Evolutionary conservation across 2,329 filamentous ascomycete genomes (phyloP).

Genomic region (Thermomyces lanuginosus): DNA sequence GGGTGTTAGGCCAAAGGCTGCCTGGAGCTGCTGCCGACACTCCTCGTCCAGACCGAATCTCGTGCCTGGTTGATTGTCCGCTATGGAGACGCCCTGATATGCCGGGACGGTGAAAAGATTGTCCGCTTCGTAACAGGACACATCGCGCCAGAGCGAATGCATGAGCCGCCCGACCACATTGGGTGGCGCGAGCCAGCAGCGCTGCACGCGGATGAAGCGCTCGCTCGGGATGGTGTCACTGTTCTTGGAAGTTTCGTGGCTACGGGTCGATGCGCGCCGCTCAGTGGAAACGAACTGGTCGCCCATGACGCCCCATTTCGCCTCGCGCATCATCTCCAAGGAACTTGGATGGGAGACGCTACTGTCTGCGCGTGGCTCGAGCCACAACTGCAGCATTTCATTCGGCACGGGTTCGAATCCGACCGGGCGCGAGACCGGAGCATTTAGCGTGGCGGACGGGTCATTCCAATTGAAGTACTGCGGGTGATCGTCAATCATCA

Average conservation of each 20-base stretch:
- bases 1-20: slow-evolving; percentile 17
- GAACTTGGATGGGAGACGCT: slow-evolving; percentile 14
- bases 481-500: slow-evolving; percentile 16
- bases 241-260: slow-evolving; percentile 11
- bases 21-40: slow-evolving; percentile 24
- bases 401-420: slow-evolving; percentile 15
- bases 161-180: slow-evolving; percentile 25
- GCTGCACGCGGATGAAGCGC: slow-evolving; percentile 26
- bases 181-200: slow-evolving; percentile 26
- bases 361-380: slow-evolving; percentile 18
- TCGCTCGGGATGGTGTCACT: slow-evolving; percentile 22
- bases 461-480: slow-evolving; percentile 18
- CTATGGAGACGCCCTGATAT: slow-evolving; percentile 10
- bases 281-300: slow-evolving; percentile 12
- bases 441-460: slow-evolving; percentile 6
- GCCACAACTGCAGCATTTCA: slow-evolving; percentile 22
- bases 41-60: slow-evolving; percentile 26
- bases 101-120: slow-evolving; percentile 23
- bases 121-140: slow-evolving; percentile 20
- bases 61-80: slow-evolving; percentile 15
- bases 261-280: slow-evolving; percentile 8
- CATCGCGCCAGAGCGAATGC: slow-evolving; percentile 26
- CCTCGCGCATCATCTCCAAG: slow-evolving; percentile 14
- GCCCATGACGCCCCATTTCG: slow-evolving; percentile 11
- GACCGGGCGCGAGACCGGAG: slow-evolving; percentile 10